Evolutionary conservation across 768 basidiomycete species (phyloP).

Genomic region (Cystobasidium onofrii): DNA sequence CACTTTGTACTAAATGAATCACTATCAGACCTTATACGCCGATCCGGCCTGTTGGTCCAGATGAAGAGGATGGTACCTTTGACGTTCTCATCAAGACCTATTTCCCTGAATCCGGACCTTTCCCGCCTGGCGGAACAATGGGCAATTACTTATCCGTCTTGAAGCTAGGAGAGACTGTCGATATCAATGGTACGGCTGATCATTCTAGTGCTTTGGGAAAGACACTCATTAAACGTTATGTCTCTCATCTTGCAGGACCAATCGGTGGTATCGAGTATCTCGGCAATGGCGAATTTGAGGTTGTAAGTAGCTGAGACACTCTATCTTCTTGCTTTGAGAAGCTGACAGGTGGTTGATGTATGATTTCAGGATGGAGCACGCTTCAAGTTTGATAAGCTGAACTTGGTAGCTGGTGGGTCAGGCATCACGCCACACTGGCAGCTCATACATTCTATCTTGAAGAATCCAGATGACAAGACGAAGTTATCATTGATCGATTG

Average conservation of each 20-base stretch:
- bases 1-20: too few relatives aligned
- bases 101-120: not conserved
- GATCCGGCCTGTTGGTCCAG: not conserved
- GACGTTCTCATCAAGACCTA: slow-evolving; percentile 11
- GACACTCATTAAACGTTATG: too few relatives aligned
- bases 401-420: not conserved
- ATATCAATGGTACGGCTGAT: slow-evolving; percentile 17
- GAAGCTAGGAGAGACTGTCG: not conserved
- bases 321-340: too few relatives aligned
- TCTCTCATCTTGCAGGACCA: not conserved
- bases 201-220: too few relatives aligned
- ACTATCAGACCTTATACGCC: slow-evolving; percentile 10
- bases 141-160: not conserved
- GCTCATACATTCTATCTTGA: slow-evolving; percentile 13
- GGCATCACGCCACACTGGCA: slow-evolving; percentile 12
- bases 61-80: slow-evolving; percentile 14
- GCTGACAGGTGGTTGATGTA: too few relatives aligned
- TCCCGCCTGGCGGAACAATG: slow-evolving; percentile 5
- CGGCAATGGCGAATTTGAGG: not conserved
- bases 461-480: not conserved
- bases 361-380: too few relatives aligned
- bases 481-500: not conserved
- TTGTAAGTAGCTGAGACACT: too few relatives aligned
- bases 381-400: not conserved
- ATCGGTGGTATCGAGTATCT: not conserved